Percentiles rank a stretch among this genome's conserved stretches.
These are phyloP conservation scores for Rickenella mellea DNA, from an alignment of 768 basidiomycete genomes.

Conservation along the genomic window DNA sequence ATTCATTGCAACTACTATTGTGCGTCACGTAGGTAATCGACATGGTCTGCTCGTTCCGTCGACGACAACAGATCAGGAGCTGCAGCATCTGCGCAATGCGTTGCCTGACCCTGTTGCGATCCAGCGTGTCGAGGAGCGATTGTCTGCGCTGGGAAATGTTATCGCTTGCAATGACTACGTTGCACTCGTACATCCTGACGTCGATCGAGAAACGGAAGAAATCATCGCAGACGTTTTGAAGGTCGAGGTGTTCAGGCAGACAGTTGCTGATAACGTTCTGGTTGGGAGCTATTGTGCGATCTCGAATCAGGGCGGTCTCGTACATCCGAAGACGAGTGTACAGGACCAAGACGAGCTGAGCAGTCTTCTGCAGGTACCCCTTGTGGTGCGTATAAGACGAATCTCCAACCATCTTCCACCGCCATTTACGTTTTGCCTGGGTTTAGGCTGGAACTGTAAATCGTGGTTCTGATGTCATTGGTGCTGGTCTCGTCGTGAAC, in stretches of 20 bases:
- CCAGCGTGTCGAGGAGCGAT: slow-evolving; percentile 93
- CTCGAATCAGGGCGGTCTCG: slow-evolving; percentile 94
- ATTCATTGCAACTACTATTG: not conserved
- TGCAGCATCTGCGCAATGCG: slow-evolving; percentile 94
- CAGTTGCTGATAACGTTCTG: slow-evolving; percentile 91
- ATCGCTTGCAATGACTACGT: slow-evolving; percentile 99
- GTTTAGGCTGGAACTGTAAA: slow-evolving; percentile 92
- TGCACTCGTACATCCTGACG: slow-evolving; percentile 94
- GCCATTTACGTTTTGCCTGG: slow-evolving; percentile 2
- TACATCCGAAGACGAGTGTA: slow-evolving; percentile 94
- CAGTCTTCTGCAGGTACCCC: slow-evolving; percentile 83
- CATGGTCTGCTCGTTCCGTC: slow-evolving; percentile 96
- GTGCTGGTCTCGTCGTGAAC: slow-evolving; percentile 95
- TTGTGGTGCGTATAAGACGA: slow-evolving; percentile 83
- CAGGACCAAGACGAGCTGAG: slow-evolving; percentile 98
- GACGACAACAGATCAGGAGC: slow-evolving; percentile 94
- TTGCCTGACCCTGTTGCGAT: slow-evolving; percentile 89
- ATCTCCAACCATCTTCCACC: no score
- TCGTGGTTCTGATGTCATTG: slow-evolving; percentile 95
- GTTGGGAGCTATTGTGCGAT: slow-evolving; percentile 95
- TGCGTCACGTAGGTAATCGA: slow-evolving; percentile 62
- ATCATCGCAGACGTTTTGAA: slow-evolving; percentile 99
- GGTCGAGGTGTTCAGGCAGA: slow-evolving; percentile 98
- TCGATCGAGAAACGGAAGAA: slow-evolving; percentile 98
- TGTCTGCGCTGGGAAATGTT: slow-evolving; percentile 96